Conservation (phyloP, 2,329 filamentous ascomycete species). For the Botryotinia narcissicola region DNA sequence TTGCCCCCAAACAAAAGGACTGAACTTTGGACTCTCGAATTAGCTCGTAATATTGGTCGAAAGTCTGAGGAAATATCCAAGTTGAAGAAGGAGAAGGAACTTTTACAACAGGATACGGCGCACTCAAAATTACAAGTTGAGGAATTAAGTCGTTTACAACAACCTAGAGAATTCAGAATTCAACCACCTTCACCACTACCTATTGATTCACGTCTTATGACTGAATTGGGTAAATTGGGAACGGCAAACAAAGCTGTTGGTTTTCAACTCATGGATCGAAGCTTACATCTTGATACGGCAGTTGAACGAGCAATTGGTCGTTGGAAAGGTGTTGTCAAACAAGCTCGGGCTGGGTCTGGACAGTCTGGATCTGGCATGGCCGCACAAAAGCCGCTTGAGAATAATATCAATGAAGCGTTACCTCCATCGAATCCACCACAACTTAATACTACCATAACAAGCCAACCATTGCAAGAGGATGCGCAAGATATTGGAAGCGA, state of each 20-base stretch:
- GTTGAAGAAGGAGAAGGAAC: conserved; percentile 48
- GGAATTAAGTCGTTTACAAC: conserved; percentile 56
- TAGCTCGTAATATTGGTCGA: conserved; percentile 59
- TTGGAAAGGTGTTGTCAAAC: conserved; percentile 61
- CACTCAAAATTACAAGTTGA: conserved; percentile 59
- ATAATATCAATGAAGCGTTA: conserved; percentile 21
- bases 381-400: conserved; percentile 48
- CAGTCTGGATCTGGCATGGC: conserved; percentile 44
- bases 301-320: conserved; percentile 56
- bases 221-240: conserved; percentile 48
- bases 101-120: conserved; percentile 50
- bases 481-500: conserved; percentile 29
- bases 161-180: conserved; percentile 58
- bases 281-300: conserved; percentile 51
- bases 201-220: conserved; percentile 49
- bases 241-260: conserved; percentile 46
- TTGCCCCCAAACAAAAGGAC: conserved; percentile 55
- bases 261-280: conserved; percentile 50
- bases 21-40: conserved; percentile 60
- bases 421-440: conserved; percentile 11
- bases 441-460: conserved; percentile 7
- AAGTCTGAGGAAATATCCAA: conserved; percentile 53
- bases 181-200: conserved; percentile 52
- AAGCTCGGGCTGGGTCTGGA: conserved; percentile 42
- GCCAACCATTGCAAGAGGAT: conserved; percentile 13